Base-by-base conservation (phyloP, 108 stramenopile genomes). In the Chaetoceros tenuissimus region DNA sequence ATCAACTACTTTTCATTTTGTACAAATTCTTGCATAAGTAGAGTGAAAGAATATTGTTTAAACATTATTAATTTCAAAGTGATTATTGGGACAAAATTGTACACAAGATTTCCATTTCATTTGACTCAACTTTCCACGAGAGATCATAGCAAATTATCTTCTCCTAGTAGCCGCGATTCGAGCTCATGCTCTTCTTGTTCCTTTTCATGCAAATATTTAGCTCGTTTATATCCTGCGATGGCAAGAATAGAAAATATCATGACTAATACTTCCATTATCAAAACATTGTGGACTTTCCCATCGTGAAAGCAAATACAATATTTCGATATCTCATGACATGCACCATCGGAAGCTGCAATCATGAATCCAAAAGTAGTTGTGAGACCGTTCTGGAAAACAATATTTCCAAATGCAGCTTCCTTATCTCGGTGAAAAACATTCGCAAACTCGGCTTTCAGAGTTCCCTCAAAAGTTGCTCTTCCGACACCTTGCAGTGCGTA, bases 361-460 rank as follows among this genome's bases (percentile, higher is more conserved):
- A 47, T 47, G 34, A 74, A 71, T 7, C 84, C 91, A 25, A 92
- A 28, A 1, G 82, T 71, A 59, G 76, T 74, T 16, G 78, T 70
- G n/a, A 81, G 26, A 13, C 92, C 92, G 60, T 77, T 93, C 58
- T 82, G 85, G 18, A 87, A 61, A 56, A 93, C 85, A 27, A 93
- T 85, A 60, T 87, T 87, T 45, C 76, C 85, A 73, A 87, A 93
- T 22, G 85, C 87, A 2, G 83, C 85, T 47, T 83, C 84, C 50
- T 77, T 81, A 48, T 92, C 84, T 24, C 78, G 53, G 21, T 64
- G 55, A 53, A 92, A 92, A 50, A 60, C 82, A 52, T 88, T 86
- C 17, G 85, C 91, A 72, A 84, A 92, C 24, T 73, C 63, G 8
- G 91, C 86, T 46, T 79, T 70, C 22, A 86, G 67, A 0, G 91